phyloP scores from a whole-genome alignment of 768 basidiomycete genomes.

The Phlebiopsis flavidoalba region DNA sequence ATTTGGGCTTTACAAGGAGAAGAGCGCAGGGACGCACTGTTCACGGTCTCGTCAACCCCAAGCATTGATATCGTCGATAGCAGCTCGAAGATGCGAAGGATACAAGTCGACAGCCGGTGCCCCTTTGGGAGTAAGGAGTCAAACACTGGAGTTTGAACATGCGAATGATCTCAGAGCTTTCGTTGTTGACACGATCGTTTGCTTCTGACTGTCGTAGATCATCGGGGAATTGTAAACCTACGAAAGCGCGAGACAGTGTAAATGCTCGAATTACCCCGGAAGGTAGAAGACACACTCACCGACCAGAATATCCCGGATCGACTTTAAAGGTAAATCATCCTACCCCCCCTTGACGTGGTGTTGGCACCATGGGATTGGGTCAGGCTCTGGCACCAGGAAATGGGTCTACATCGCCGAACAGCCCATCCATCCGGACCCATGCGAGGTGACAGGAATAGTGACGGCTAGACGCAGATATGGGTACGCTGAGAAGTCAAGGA shows the following conservation, averaged over 20 bases:
- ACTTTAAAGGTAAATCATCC: conserved; percentile 85
- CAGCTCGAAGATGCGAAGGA: conserved; percentile 59
- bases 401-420: conserved; percentile 61
- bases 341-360: conserved; percentile 71
- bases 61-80: conserved; percentile 82
- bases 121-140: conserved; percentile 60
- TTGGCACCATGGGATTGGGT: conserved; percentile 64
- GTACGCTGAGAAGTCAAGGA: conserved; percentile 38
- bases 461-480: conserved; percentile 62
- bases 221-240: conserved; percentile 83
- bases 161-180: conserved; percentile 91
- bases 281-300: conserved; percentile 25
- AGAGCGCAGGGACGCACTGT: conserved; percentile 46
- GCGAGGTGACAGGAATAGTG: conserved; percentile 72
- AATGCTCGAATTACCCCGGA: conserved; percentile 16
- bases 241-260: too few relatives aligned
- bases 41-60: conserved; percentile 86
- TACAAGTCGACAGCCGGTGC: conserved; percentile 70
- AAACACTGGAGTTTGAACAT: conserved; percentile 86
- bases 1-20: background rate
- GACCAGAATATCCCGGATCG: conserved; percentile 65
- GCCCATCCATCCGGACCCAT: conserved; percentile 90
- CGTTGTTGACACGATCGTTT: conserved; percentile 95
- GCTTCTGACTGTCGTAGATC: conserved; percentile 86
- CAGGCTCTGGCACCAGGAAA: conserved; percentile 69